Base-by-base conservation (phyloP, 331 rosid species). In the Stylosanthes scabra region DNA sequence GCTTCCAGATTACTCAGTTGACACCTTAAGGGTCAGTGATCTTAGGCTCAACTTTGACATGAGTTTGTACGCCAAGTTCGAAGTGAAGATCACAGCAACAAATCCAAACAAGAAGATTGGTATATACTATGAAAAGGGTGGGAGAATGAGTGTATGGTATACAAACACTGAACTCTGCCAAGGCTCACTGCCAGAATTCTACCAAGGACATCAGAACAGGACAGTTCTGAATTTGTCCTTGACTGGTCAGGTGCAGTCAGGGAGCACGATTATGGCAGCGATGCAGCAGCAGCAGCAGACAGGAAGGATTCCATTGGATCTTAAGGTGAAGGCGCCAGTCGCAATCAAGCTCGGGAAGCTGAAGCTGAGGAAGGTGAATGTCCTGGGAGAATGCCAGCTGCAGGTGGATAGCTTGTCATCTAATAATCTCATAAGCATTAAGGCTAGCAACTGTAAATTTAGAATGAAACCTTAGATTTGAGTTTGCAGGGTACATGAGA, bases 101-200 rank as follows among this genome's bases (percentile, higher is more conserved):
- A 91, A 94, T 65, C 97, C 96, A n/a, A 94, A 94, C 82, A 62
- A 88, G 78, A 83, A 88, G 78, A 93, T 89, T 28, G 90, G 97
- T 16, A 86, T 91, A 37, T 88, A 89, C 88, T 91, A 93, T 37
- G 82, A 88, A 66, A 66, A 87, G 45, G 96, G 95, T 16, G 93
- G 98, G 27, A 82, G 28, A 71, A 28, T 93, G 70, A 86, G 95
- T 50, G 95, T 89, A 11, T 91, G 90, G 90, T 91, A 89, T 80
- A 50, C 88, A 28, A 80, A 86, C 49, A 81, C 82, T 25, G 63
- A 44, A 86, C 96, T 93, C 25, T 93, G 91, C 67, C 88, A 89
- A 67, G 98, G 98, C 59, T 46, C 83, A 7, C 51, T 94, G 60
- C 96, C 97, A 1, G 54, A 63, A 28, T 94, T 94, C 81, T 94